These are phyloP conservation scores for Pseudophaeomoniella oleicola DNA, from an alignment of 2,329 filamentous ascomycete species.

Conservation along the genomic window DNA sequence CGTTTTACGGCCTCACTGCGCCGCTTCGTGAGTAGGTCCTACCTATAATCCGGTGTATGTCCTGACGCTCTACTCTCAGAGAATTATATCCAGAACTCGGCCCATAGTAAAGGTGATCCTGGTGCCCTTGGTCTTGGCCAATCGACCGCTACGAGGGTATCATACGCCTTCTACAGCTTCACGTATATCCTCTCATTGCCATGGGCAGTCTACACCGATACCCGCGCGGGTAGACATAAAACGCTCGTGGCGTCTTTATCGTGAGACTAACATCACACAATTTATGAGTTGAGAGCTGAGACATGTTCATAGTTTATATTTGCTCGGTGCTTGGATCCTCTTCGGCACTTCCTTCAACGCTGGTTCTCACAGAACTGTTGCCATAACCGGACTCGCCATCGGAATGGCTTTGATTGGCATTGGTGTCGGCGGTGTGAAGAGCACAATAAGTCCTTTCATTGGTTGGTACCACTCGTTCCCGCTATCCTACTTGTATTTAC, in stretches of 20 bases:
- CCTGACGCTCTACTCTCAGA: neutral
- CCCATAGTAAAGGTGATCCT: constrained; percentile 12
- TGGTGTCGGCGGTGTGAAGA: constrained; percentile 41
- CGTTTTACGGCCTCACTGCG: constrained; percentile 3
- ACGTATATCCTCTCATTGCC: constrained; percentile 23
- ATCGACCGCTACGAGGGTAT: constrained; percentile 39
- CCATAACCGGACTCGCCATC: constrained; percentile 12
- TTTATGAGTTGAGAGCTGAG: constrained; percentile 5
- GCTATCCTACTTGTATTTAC: neutral
- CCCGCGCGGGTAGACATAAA: constrained; percentile 22
- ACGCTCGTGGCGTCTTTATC: constrained; percentile 18
- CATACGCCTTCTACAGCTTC: constrained; percentile 42
- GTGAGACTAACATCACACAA: constrained; percentile 5
- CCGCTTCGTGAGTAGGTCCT: constrained; percentile 3
- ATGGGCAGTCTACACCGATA: constrained; percentile 23
- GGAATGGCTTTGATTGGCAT: constrained; percentile 23
- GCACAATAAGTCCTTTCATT: constrained; percentile 20
- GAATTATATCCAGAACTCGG: constrained; percentile 1
- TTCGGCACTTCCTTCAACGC: constrained; percentile 13
- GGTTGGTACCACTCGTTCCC: constrained; percentile 6
- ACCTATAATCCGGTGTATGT: neutral
- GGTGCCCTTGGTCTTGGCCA: constrained; percentile 42
- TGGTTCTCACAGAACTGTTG: constrained; percentile 7
- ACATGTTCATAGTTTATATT: constrained; percentile 18
- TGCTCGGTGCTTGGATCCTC: too few species aligned